These are phyloP conservation scores for Solanum virginianum DNA, from an alignment of 257 asterid species.

Conservation along the genomic window DNA sequence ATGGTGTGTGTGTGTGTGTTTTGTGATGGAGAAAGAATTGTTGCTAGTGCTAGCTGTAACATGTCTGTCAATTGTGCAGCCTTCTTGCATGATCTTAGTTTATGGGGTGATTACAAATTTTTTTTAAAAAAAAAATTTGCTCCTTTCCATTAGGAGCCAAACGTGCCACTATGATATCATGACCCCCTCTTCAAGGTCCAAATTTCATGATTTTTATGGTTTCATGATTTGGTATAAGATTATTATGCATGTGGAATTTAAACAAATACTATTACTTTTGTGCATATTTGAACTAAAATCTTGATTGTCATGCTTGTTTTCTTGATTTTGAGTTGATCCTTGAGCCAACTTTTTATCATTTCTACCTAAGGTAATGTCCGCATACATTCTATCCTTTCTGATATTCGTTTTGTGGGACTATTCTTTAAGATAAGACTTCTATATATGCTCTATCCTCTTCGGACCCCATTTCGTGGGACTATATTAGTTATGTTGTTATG, in stretches of 20 bases:
- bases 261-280: background rate
- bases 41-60: slow-evolving; percentile 76
- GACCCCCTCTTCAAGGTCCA: slow-evolving; percentile 22
- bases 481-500: too few relatives aligned
- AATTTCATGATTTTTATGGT: background rate
- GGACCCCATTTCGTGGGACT: fast-evolving
- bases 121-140: background rate
- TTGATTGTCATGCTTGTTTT: background rate
- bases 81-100: slow-evolving; percentile 69
- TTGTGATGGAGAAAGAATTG: background rate
- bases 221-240: background rate
- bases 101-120: background rate
- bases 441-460: background rate
- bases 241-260: background rate
- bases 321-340: background rate
- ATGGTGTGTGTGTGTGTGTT: background rate
- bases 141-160: slow-evolving; percentile 52
- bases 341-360: too few relatives aligned
- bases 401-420: too few relatives aligned
- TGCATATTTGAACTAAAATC: background rate
- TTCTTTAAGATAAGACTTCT: too few relatives aligned
- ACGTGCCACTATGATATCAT: slow-evolving; percentile 67
- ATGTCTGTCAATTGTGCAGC: slow-evolving; percentile 50
- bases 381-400: too few relatives aligned
- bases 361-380: too few relatives aligned